Base-by-base conservation (phyloP, 2,329 filamentous ascomycete species). In the Pseudonectria foliicola region DNA sequence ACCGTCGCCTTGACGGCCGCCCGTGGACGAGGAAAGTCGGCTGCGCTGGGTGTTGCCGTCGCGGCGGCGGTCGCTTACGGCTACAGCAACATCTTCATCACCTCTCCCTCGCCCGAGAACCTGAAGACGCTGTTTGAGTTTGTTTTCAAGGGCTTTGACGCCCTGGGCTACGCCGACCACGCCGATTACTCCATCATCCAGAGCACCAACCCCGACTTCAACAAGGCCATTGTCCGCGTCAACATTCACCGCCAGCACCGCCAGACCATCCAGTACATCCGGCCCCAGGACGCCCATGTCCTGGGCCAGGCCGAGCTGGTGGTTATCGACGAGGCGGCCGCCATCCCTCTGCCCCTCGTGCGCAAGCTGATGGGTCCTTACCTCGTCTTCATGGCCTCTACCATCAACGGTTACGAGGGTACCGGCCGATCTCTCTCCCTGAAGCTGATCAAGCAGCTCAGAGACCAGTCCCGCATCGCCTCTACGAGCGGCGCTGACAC, bases 21-120 rank as follows among this genome's bases (percentile, higher is more conserved):
- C 25, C 80, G 92, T 78, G 92, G 92, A 61, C 82, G 92, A 53
- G 92, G 92, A 64, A 98, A 98, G 65, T 98, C 92, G 13, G 93
- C 92, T 13, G 92, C 92, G 16, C 75, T 98, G 53, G 92, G 92
- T 63, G 82, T 98, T 33, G 88, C 92, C 3, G 84, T 98, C 28
- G 92, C 92, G 4, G 88, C 92, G 3, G 93, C 93, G 2, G 77
- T 98, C 29, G 90, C 92, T 1, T 85, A 96, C 56, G 92, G 92
- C 16, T 98, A 98, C 64, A 95, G 88, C 68, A 98, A 98, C 61
- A 95, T 98, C 53, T 98, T 98, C 64, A 95, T 98, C 57, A 98
- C 92, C 2, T 96, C 90, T 2, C 90, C 90, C 0, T 95, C 87
- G 42, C 92, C 92, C 1, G 93, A 98, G 64, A 98, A 98, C 64